A percentile compares a stretch with the other conserved stretches of the same genome.
phyloP scores from a whole-genome alignment of 2,329 filamentous ascomycete genomes.

The Paecilomyces variotii region DNA sequence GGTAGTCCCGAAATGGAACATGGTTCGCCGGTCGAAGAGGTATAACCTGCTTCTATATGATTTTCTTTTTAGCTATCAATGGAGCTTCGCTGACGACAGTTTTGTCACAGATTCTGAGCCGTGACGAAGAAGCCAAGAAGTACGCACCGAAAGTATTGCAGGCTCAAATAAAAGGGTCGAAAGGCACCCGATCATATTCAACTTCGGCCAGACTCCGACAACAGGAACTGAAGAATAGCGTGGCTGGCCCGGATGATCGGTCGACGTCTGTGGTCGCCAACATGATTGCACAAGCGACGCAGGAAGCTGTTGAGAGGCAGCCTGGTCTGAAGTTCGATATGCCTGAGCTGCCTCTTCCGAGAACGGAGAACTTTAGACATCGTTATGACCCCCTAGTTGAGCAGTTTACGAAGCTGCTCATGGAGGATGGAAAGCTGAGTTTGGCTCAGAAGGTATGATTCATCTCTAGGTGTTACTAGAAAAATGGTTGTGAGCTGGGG shows the following conservation, averaged over 20 bases:
- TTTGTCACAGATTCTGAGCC: conserved; percentile 50
- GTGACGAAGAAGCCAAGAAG: conserved; percentile 53
- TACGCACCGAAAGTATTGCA: conserved; percentile 61
- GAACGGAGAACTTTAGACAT: conserved; percentile 59
- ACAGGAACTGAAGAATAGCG: conserved; percentile 18
- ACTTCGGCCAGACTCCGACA: conserved; percentile 41
- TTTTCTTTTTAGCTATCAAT: not conserved
- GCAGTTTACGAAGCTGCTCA: conserved; percentile 84
- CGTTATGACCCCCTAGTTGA: conserved; percentile 78
- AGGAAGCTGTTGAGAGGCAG: conserved; percentile 26
- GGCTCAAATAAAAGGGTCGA: conserved; percentile 44
- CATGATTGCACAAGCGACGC: conserved; percentile 28
- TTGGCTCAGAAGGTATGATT: conserved; percentile 70
- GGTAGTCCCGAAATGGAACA: conserved; percentile 52
- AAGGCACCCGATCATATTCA: conserved; percentile 49
- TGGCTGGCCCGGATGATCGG: conserved; percentile 15
- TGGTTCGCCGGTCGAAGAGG: conserved; percentile 60
- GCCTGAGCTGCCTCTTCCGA: conserved; percentile 59
- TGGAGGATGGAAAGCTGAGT: conserved; percentile 84
- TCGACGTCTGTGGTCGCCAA: conserved; percentile 25
- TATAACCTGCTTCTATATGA: conserved; percentile 19
- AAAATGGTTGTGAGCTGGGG: not conserved
- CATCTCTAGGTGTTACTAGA: too few species aligned
- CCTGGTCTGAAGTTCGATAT: conserved; percentile 70
- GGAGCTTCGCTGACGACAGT: not conserved